Evolutionary conservation across 1,139 yeast species (phyloP), one percentile per base, ranked within the genome.

Genomic region (Nakaseomyces glabratus): DNA sequence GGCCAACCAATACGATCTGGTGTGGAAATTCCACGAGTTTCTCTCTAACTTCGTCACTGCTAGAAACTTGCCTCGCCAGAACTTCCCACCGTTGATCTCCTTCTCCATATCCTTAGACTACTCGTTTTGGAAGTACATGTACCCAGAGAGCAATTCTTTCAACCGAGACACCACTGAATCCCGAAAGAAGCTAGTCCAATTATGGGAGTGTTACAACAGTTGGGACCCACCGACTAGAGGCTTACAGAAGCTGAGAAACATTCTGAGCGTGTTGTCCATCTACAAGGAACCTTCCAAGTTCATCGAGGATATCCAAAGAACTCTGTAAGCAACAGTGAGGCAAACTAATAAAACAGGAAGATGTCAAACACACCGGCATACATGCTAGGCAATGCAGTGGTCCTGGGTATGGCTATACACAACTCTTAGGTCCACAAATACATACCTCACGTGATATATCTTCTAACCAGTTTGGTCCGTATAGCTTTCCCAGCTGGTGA

Each of bases 151-250:
- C 8, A 25, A 37, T n/a, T 31, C 31, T 13, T 53, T 55, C 35
- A 39, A 40, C 12, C 39, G 49, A 14, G 43, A 47, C 20, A 43
- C 40, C 12, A 33, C 36, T 15, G 60, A 52, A 28, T 46, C 59
- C 0, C 29, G 37, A 11, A 25, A 28, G 15, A 43, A 57, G 19
- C 26, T 57, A 10, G 29, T 31, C 12, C 46, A 45, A 14, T 31
- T 57, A 6, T 56, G 58, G 55, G 42, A 41, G n/a, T 36, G 44
- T 9, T 57, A 55, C 26, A 45, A 47, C 34, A 30, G 35, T 4
- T 57, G 61, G 60, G 44, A 47, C 26, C 62, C 62, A 2, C 56
- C 56, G 11, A 51, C 58, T 1, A 49, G 47, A 22, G 60, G 60
- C 1, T 39, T 57, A 19, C 46, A 45, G 20, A 50, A 49, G 20